Conservation (phyloP, 208 protist species). For the Spongospora subterranea region DNA sequence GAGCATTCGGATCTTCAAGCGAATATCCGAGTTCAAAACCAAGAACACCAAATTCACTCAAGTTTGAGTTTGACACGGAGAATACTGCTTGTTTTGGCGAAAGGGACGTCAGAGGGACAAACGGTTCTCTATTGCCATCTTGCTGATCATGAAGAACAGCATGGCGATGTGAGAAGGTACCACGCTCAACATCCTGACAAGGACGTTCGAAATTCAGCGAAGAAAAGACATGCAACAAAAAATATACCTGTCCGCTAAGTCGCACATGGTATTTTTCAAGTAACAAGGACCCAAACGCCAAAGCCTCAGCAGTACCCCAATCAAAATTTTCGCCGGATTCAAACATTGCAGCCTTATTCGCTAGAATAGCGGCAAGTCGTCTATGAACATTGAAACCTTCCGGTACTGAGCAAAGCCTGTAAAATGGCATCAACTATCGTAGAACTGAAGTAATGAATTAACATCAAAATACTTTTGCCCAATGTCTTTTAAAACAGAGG, state of each 20-base stretch:
- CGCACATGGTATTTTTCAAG: conserved; percentile 92
- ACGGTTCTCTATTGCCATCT: neutral
- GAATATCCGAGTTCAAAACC: conserved; percentile 88
- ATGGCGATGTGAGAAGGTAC: conserved; percentile 95
- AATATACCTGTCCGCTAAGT: conserved; percentile 72
- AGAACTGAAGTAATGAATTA: neutral
- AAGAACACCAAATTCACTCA: conserved; percentile 94
- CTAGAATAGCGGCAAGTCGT: conserved; percentile 58
- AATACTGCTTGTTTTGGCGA: conserved; percentile 79
- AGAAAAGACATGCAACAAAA: neutral
- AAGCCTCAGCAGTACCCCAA: conserved; percentile 88
- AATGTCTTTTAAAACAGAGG: neutral
- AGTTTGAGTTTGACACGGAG: conserved; percentile 87
- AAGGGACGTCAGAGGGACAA: neutral
- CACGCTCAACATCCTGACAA: conserved; percentile 92
- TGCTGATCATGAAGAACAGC: conserved; percentile 90
- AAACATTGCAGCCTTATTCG: conserved; percentile 58
- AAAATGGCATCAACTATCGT: neutral
- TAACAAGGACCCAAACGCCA: conserved; percentile 91
- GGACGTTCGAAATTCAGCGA: neutral
- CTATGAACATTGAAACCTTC: conserved; percentile 66
- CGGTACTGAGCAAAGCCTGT: conserved; percentile 34
- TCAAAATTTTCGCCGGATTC: conserved; percentile 51
- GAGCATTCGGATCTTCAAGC: conserved; percentile 87
- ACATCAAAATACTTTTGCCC: neutral